Evolutionary conservation across 176 grass and related monocot genomes (phyloP), one percentile per base, ranked within the genome.

Genomic region (Tillandsia fasciculata): DNA sequence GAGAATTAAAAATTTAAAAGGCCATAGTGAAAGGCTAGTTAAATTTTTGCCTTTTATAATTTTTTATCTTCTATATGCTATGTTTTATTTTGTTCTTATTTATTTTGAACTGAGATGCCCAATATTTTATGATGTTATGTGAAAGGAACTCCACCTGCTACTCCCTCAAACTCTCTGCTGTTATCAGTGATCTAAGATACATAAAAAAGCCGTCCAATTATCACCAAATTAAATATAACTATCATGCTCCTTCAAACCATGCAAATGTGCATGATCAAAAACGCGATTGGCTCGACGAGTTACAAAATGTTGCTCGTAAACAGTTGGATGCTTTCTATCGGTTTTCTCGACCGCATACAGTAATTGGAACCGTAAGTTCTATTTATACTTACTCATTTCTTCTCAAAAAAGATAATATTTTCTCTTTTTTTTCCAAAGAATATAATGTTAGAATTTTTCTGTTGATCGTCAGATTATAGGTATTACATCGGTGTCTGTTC

Each of bases 331-430:
- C 87, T 23, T 96, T 96, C 48, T 86, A 83, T 48, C 64, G 53
- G 53, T 96, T 96, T 72, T 88, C 69, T 68, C 83, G 91, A 15
- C 91, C 87, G 26, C 91, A 96, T 57, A 91, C 91, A 65, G 79
- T 96, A 6, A 81, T 86, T 14, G 91, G 87, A 74, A 91, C 91
- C 3, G 91, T 91, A 78, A 88, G 91, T 17, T 67, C 14, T 76
- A 58, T 14, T 26, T 49, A 66, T 7, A 52, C 33, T 11, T 48
- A 2, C 53, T 12, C 11, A 8, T 18, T 70, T 1, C 9, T 49
- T 51, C 27, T 66, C 49, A 22, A 1, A 18, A 66, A 68, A 12
- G 24, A 57, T 42, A 51, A 10, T 9, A 59, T 48, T 77, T 11
- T 2, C n/a, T 48, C 27, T 53, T 51, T 42, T 83, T 33, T n/a